Percentiles rank a stretch among this genome's conserved stretches.
These are phyloP conservation scores for Cephaloascus fragrans DNA, from an alignment of 805 yeast genomes.

Conservation along the genomic window DNA sequence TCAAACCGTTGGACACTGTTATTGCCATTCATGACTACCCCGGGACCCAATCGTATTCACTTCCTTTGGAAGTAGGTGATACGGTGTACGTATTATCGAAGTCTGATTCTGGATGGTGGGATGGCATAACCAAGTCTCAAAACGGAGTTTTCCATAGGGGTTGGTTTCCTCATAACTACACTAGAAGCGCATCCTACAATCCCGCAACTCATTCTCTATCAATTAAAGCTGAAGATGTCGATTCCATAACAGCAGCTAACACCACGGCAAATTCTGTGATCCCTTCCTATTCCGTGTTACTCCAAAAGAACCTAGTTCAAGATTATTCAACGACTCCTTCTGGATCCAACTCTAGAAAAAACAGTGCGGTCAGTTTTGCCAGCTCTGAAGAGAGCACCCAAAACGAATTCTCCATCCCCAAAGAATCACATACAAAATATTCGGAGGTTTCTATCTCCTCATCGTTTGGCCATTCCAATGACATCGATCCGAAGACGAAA, in stretches of 20 bases:
- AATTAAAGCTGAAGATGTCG: constrained; percentile 28
- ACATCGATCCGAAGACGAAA: not conserved
- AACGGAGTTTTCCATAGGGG: constrained; percentile 42
- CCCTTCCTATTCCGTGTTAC: constrained; percentile 26
- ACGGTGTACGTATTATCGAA: constrained; percentile 60
- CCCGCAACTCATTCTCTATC: constrained; percentile 20
- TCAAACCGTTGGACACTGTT: constrained; percentile 45
- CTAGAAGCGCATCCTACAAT: constrained; percentile 33
- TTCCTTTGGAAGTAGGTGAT: constrained; percentile 55
- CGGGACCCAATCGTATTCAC: constrained; percentile 39
- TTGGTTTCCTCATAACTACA: constrained; percentile 75
- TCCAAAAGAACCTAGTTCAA: constrained; percentile 20
- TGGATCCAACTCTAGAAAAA: constrained; percentile 27
- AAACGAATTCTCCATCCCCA: constrained; percentile 8
- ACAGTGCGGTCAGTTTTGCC: constrained; percentile 41
- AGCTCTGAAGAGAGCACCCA: constrained; percentile 26
- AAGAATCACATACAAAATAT: constrained; percentile 3
- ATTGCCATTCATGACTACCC: constrained; percentile 48
- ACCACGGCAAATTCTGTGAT: constrained; percentile 35
- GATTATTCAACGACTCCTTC: constrained; percentile 5
- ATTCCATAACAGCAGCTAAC: constrained; percentile 33
- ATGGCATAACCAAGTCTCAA: constrained; percentile 42
- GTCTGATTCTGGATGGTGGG: constrained; percentile 77
- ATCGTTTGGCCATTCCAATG: not conserved
- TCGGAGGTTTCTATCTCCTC: constrained; percentile 2